Percentiles rank a stretch among this genome's conserved stretches.
phyloP scores from a whole-genome alignment of 2,329 filamentous ascomycete species.

The Botrytis deweyae region DNA sequence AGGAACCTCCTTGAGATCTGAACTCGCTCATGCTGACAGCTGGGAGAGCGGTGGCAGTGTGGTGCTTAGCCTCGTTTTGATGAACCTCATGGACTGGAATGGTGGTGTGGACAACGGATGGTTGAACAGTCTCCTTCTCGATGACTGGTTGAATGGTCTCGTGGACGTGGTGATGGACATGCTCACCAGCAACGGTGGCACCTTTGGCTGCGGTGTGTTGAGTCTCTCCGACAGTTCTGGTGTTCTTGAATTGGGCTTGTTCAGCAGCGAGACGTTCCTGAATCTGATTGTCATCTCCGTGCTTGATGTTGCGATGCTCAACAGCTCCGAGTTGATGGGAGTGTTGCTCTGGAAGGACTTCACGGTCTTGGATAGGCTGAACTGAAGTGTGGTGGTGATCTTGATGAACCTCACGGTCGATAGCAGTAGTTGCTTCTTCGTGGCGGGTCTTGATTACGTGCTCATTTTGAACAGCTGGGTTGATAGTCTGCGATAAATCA shows the following conservation, averaged over 20 bases:
- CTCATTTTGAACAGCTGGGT: constrained; percentile 60
- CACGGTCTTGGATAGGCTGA: constrained; percentile 60
- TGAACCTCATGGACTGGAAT: constrained; percentile 71
- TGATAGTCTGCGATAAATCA: constrained; percentile 45
- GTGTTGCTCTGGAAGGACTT: constrained; percentile 60
- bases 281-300: constrained; percentile 54
- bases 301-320: constrained; percentile 60
- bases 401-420: constrained; percentile 69
- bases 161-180: constrained; percentile 56
- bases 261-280: constrained; percentile 52
- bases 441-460: constrained; percentile 58
- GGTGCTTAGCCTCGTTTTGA: constrained; percentile 64
- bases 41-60: constrained; percentile 63
- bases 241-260: constrained; percentile 53
- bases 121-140: constrained; percentile 67
- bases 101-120: constrained; percentile 68
- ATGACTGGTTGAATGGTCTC: constrained; percentile 65
- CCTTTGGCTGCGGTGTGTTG: constrained; percentile 49
- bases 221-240: constrained; percentile 47
- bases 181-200: constrained; percentile 57
- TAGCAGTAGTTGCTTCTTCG: constrained; percentile 59
- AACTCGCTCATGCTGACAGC: constrained; percentile 65
- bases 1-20: constrained; percentile 50
- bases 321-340: constrained; percentile 57
- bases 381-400: constrained; percentile 70